Conservation (phyloP, 2,329 filamentous ascomycete species). For the Neocatenulostroma microsporum region DNA sequence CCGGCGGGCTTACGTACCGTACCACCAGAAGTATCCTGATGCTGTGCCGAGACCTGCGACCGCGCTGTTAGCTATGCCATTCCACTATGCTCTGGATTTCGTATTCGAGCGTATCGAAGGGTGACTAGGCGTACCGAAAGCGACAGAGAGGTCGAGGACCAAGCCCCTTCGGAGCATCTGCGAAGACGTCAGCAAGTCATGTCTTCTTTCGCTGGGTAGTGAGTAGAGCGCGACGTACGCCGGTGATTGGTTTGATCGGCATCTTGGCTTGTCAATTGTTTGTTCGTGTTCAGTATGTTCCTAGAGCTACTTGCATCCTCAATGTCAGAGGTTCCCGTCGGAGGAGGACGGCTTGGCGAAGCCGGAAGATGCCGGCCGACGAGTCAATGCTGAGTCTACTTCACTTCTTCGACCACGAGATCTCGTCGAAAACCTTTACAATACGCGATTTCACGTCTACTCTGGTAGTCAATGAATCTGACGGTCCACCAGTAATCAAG, state of each 20-base stretch:
- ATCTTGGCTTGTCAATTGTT: background rate
- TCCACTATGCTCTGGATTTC: no score
- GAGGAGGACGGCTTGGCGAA: no score
- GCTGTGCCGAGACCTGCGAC: slow-evolving; percentile 52
- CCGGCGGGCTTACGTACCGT: slow-evolving; percentile 42
- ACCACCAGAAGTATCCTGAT: slow-evolving; percentile 61
- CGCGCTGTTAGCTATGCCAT: slow-evolving; percentile 12
- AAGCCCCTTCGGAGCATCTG: slow-evolving; percentile 60
- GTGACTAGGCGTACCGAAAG: slow-evolving; percentile 48
- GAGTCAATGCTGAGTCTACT: no score
- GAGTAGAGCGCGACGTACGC: slow-evolving; percentile 40
- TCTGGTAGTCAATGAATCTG: no score
- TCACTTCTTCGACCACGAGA: no score
- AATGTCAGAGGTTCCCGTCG: no score
- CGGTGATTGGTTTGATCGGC: slow-evolving; percentile 44
- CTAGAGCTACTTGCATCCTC: no score
- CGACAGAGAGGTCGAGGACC: slow-evolving; percentile 59
- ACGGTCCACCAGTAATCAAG: no score
- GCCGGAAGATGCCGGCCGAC: no score
- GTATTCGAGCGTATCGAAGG: slow-evolving; percentile 1
- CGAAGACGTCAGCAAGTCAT: slow-evolving; percentile 9
- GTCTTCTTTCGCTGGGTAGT: background rate
- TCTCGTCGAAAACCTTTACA: no score
- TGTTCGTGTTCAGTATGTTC: background rate
- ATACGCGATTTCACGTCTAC: no score